Percentiles rank a stretch among this genome's conserved stretches.
phyloP scores from a whole-genome alignment of 2,329 filamentous ascomycete genomes.

The Podosphaera leucotricha region DNA sequence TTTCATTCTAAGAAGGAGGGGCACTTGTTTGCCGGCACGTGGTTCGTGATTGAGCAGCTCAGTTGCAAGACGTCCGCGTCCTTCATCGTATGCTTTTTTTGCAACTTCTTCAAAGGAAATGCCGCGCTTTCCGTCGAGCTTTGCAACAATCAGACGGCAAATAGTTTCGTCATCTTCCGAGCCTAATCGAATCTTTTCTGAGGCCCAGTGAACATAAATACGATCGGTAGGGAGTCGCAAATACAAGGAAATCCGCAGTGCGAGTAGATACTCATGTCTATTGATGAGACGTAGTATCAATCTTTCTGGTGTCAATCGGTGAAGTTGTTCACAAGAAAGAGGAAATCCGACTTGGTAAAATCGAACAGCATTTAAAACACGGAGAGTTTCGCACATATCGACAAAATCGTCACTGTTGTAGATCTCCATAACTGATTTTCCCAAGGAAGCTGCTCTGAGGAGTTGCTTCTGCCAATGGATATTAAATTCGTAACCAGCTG shows the following conservation, averaged over 20 bases:
- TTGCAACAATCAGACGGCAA: conserved; percentile 66
- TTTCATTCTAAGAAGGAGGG: conserved; percentile 78
- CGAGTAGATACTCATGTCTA: conserved; percentile 74
- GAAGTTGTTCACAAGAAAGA: conserved; percentile 80
- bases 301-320: conserved; percentile 69
- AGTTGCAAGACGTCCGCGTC: conserved; percentile 67
- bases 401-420: conserved; percentile 99
- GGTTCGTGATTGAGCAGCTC: conserved; percentile 84
- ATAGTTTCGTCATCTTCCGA: conserved; percentile 71
- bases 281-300: conserved; percentile 72
- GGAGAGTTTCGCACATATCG: conserved; percentile 85
- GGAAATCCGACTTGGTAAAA: conserved; percentile 82
- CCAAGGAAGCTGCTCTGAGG: conserved; percentile 89
- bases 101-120: conserved; percentile 95
- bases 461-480: conserved; percentile 85
- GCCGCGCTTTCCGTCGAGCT: conserved; percentile 65
- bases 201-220: conserved; percentile 95
- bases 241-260: conserved; percentile 70
- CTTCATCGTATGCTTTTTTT: conserved; percentile 80
- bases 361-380: conserved; percentile 77
- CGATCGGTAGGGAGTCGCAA: conserved; percentile 65
- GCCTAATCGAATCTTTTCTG: conserved; percentile 71
- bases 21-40: conserved; percentile 85
- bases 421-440: conserved; percentile 87
- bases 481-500: conserved; percentile 78